Evolutionary conservation across 768 basidiomycete genomes (phyloP), one percentile per base, ranked within the genome.

Genomic region (Infundibulicybe gibba): DNA sequence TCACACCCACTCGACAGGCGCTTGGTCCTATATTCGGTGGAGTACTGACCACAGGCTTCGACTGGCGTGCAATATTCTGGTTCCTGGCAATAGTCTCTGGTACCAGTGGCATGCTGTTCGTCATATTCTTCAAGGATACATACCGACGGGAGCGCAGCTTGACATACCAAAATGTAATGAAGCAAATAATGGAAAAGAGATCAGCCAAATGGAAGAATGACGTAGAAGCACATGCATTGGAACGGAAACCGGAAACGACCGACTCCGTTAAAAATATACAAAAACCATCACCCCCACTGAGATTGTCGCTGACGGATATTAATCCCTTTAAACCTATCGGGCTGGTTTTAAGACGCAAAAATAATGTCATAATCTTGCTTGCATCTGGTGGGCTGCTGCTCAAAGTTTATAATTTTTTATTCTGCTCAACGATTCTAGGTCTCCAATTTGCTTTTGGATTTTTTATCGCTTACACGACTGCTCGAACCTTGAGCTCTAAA

Each of bases 41-140:
- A 0, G 73, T 65, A 3, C 64, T 90, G 3, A 83, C 87, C 0
- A 71, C 81, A 44, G 75, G 69, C 0, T 83, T 84, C 61, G 75
- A 71, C 43, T 95, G 94, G 93, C 77, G 88, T 32, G 80, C 84
- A 6, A 79, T 81, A 0, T 91, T 94, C 61, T 94, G 88, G 78
- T 90, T 94, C 61, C 75, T 93, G 17, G 69, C 77, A 1, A 81
- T 83, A 30, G 72, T 85, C 45, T 77, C 77, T 8, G 81, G 80
- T 1, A 21, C 73, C 31, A 76, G 75, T 43, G 68, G 80, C 43
- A 38, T 80, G 33, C 64, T 72, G 15, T 89, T 90, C 61, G 45
- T 85, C 31, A 61, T 84, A 17, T 68, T 85, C 58, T 89, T 93
- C 69, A 79, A 77, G 48, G 91, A 94, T 56, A 90, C 90, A 0